Percentiles rank a stretch among this genome's conserved stretches.
Evolutionary conservation across 2,329 filamentous ascomycete species (phyloP).

Genomic region (Botrytis medusae): DNA sequence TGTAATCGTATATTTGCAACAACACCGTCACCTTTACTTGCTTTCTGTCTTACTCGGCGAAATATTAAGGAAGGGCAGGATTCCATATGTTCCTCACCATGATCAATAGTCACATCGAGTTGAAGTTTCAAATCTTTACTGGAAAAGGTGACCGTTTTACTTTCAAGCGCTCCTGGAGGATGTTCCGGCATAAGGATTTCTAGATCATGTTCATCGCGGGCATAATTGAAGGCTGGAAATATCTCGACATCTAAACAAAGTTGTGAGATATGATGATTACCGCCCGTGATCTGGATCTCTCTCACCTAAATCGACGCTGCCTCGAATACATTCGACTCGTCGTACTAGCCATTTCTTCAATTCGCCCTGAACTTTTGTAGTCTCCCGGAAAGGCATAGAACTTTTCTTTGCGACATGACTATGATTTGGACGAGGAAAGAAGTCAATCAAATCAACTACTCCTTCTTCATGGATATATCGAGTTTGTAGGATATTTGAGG

Average conservation of each 20-base stretch:
- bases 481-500: conserved; percentile 73
- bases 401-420: conserved; percentile 51
- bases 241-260: conserved; percentile 58
- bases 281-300: neutral
- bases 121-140: conserved; percentile 60
- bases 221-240: conserved; percentile 73
- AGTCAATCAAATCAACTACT: conserved; percentile 71
- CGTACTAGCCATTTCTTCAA: conserved; percentile 71
- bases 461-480: conserved; percentile 76
- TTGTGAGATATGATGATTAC: conserved; percentile 13
- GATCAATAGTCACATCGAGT: conserved; percentile 66
- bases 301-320: conserved; percentile 58
- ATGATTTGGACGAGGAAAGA: conserved; percentile 69
- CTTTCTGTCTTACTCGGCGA: conserved; percentile 50
- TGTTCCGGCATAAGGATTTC: conserved; percentile 51
- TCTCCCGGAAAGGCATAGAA: conserved; percentile 55
- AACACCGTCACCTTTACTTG: conserved; percentile 62
- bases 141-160: conserved; percentile 64
- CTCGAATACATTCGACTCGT: conserved; percentile 71
- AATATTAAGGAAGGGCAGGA: conserved; percentile 56
- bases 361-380: conserved; percentile 55
- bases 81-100: conserved; percentile 49
- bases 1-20: conserved; percentile 57
- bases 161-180: conserved; percentile 44
- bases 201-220: conserved; percentile 59